Conservation (phyloP, 1,139 yeast species). For the Diutina ranongensis region DNA sequence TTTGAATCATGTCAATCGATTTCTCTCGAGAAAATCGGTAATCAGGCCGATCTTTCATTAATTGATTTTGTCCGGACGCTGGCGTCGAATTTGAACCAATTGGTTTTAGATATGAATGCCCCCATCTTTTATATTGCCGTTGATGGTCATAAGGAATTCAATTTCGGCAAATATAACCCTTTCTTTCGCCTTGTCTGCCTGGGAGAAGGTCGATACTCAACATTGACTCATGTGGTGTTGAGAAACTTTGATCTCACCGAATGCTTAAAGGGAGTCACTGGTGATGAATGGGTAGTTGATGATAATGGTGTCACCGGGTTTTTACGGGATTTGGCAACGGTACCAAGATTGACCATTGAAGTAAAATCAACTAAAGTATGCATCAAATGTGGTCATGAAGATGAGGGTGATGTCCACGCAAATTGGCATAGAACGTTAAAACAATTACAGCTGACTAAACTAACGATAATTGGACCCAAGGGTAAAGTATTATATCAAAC, state of each 20-base stretch:
- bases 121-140: constrained; percentile 29
- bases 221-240: constrained; percentile 17
- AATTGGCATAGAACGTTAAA: background rate
- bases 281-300: constrained; percentile 2
- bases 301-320: constrained; percentile 1
- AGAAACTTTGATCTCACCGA: constrained; percentile 21
- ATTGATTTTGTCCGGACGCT: constrained; percentile 27
- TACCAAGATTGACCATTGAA: background rate
- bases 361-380: background rate
- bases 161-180: constrained; percentile 26
- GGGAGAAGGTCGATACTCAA: constrained; percentile 23
- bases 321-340: background rate
- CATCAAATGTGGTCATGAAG: constrained; percentile 3
- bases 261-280: background rate
- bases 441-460: background rate
- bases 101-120: constrained; percentile 39
- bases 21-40: constrained; percentile 21
- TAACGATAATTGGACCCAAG: constrained; percentile 1
- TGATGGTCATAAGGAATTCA: constrained; percentile 14
- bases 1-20: background rate
- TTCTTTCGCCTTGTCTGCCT: constrained; percentile 34
- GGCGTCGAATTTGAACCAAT: constrained; percentile 15
- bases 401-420: background rate
- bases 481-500: background rate
- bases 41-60: constrained; percentile 35